Evolutionary conservation across 2,329 filamentous ascomycete genomes (phyloP).

Genomic region (Ophiostoma himal-ulmi): DNA sequence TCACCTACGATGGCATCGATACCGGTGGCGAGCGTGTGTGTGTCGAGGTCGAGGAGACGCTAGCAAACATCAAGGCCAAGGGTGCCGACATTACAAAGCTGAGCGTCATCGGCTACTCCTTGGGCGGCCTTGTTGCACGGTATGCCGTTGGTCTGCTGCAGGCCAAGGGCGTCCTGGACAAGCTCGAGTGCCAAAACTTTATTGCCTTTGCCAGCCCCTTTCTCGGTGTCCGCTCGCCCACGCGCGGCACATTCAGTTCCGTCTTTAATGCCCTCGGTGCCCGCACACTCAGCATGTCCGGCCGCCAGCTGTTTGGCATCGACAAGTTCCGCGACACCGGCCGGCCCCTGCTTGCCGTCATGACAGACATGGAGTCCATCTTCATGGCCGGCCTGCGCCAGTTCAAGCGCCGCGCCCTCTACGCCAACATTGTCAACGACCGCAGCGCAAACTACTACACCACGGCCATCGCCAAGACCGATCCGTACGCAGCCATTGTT

Average conservation of each 20-base stretch:
- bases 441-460: conserved; percentile 78
- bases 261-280: conserved; percentile 82
- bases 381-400: conserved; percentile 73
- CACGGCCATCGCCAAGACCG: conserved; percentile 66
- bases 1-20: conserved; percentile 66
- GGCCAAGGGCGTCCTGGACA: conserved; percentile 72
- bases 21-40: conserved; percentile 62
- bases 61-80: conserved; percentile 45
- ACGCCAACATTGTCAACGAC: conserved; percentile 85
- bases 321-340: conserved; percentile 79
- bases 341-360: conserved; percentile 70
- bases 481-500: conserved; percentile 57
- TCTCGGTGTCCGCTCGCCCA: conserved; percentile 66
- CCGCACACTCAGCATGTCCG: conserved; percentile 73
- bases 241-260: conserved; percentile 57
- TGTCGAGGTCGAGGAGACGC: conserved; percentile 59
- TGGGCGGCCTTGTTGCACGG: conserved; percentile 78
- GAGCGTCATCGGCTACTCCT: conserved; percentile 82
- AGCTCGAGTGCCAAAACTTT: conserved; percentile 82
- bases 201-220: conserved; percentile 86
- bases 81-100: conserved; percentile 73
- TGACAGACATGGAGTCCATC: conserved; percentile 77
- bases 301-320: conserved; percentile 79
- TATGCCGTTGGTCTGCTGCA: conserved; percentile 83
- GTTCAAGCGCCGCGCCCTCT: conserved; percentile 73